Base-by-base conservation (phyloP, 2,329 filamentous ascomycete genomes). In the Arthrobotrys megalospora region DNA sequence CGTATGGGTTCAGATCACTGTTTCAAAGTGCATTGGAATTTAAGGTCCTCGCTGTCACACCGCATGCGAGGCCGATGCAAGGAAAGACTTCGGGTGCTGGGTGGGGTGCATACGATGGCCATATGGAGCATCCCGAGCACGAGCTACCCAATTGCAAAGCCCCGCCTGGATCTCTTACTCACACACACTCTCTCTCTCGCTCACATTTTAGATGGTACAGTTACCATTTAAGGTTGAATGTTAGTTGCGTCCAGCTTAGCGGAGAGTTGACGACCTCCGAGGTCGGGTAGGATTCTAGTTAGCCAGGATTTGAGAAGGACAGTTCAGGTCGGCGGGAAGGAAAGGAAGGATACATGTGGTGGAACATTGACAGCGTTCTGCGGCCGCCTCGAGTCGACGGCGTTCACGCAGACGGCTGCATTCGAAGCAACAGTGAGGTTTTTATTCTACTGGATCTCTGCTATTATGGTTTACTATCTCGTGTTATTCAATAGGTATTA, bases 181-280 rank as follows among this genome's bases (percentile, higher is more conserved):
- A 34, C 28, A 28, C 24, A 28, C 24, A n/a, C n/a, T 43, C 45
- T 62, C 28, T 16, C 28, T 5, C 1, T 32, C 24, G 41, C 43
- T 47, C 24, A 32, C 38, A 63, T 24, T 53, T 36, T 16, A 24
- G 45, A 48, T 45, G 43, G 2, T 45, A 45, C 43, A 16, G 43
- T 45, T n/a, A n/a, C 43, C 12, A n/a, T n/a, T 45, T 45, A 45
- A 45, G n/a, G 7, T 48, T 48, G 45, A 24, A 10, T 24, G 45
- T 21, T 48, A 21, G 45, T 48, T 45, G 41, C 16, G 41, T 14
- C 7, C n/a, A 12, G 8, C 8, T 21, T 60, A 52, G 66, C 55
- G 67, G 67, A 71, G 67, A 47, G 45, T 71, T 58, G 38, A 14
- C 60, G 8, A 45, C 19, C 72, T 76, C 72, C 72, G 72, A 76